Base-by-base conservation (phyloP, 2,329 filamentous ascomycete species). In the Tothia fuscella region DNA sequence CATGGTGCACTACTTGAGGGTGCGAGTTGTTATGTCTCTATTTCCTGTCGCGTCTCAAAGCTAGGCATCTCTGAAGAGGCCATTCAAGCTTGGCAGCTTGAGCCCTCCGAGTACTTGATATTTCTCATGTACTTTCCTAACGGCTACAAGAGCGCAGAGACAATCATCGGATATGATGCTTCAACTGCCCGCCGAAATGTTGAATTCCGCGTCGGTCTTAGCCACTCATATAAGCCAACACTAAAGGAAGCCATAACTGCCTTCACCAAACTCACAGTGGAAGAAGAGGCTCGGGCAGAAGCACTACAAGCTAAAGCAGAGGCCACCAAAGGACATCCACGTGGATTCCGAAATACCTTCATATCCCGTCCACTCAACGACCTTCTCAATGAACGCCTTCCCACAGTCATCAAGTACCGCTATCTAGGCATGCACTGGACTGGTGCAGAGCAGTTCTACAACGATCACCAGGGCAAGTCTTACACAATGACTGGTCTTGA, bases 71-170 rank as follows among this genome's bases (percentile, higher is more conserved):
- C 83, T 0, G 70, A 80, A 28, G 82, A 88, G 52, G 78, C 77
- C 1, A 72, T 85, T 58, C 70, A 80, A 52, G 82, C 86, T 2
- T 94, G 87, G 87, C 71, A 80, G 46, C 57, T 94, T 9, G 60
- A 72, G 12, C 60, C 67, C 0, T 59, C 67, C 0, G 79, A 87
- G 25, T 88, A 89, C 52, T 58, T 93, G 29, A 72, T 89, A 4
- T 65, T 93, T 4, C 64, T 94, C 17, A 70, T 91, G 32, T 71
- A 72, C 26, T 82, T 82, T 48, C 61, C 67, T 0, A 57, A 59
- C n/a, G 68, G 65, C 0, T 93, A 93, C 57, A 68, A 66, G 24
- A 62, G 64, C 3, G 62, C 82, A 37, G 70, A 80, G 13, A 55
- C 71, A 0, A 56, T 82, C 7, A 54, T 73, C 12, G 53, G 57